A percentile compares a stretch with the other conserved stretches of the same genome.
Evolutionary conservation across 2,329 filamentous ascomycete genomes (phyloP).

Genomic region (Endoconidiophora polonica): DNA sequence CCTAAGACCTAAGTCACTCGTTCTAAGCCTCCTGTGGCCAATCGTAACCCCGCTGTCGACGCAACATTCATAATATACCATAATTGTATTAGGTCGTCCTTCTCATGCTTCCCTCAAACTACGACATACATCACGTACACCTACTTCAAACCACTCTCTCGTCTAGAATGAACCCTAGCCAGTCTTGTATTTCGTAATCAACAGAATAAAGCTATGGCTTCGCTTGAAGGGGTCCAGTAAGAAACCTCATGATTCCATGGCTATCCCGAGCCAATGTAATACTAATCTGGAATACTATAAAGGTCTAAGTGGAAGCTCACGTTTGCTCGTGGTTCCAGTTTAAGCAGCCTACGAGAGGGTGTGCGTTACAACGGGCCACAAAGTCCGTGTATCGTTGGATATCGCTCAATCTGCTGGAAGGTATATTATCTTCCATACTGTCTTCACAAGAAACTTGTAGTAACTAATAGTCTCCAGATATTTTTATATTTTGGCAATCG

Average conservation of each 20-base stretch:
- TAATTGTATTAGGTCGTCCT: too few species aligned
- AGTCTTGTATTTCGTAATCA: too few species aligned
- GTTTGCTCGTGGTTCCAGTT: constrained; percentile 37
- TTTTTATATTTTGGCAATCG: constrained; percentile 64
- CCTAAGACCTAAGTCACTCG: too few species aligned
- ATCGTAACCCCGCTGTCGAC: too few species aligned
- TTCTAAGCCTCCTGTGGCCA: too few species aligned
- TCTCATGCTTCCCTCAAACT: too few species aligned
- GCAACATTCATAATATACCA: too few species aligned
- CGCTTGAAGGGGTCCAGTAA: constrained; percentile 2
- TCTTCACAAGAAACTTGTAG: background rate
- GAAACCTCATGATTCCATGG: background rate
- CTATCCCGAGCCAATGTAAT: background rate
- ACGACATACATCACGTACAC: too few species aligned
- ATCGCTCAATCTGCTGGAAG: constrained; percentile 89
- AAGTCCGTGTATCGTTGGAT: constrained; percentile 52
- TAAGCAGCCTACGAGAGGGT: constrained; percentile 47
- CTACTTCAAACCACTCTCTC: too few species aligned
- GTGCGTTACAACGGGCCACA: constrained; percentile 40
- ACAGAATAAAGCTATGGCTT: background rate
- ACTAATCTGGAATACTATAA: constrained; percentile 1
- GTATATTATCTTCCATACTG: constrained; percentile 23
- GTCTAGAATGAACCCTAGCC: too few species aligned
- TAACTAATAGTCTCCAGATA: constrained; percentile 30
- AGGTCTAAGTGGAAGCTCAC: constrained; percentile 47